phyloP scores from a whole-genome alignment of 805 yeast genomes.

The Candida sphagnicola region DNA sequence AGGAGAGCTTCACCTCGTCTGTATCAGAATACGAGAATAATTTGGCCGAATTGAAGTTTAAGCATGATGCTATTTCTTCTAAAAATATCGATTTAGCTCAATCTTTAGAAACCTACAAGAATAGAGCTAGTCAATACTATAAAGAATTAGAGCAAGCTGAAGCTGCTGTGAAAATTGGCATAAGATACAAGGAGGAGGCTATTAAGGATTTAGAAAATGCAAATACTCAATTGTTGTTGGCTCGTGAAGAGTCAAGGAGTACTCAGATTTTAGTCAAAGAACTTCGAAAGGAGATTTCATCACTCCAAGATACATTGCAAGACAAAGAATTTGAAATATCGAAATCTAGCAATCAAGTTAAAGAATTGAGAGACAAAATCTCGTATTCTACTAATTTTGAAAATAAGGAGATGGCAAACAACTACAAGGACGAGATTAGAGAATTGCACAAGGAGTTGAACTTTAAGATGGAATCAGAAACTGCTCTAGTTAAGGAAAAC shows the following conservation, averaged over 20 bases:
- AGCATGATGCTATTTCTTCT: constrained; percentile 51
- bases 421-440: constrained; percentile 49
- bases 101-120: constrained; percentile 58
- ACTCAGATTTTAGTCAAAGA: constrained; percentile 53
- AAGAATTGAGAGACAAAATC: constrained; percentile 53
- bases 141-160: constrained; percentile 77
- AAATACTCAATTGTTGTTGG: constrained; percentile 39
- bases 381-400: constrained; percentile 46
- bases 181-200: constrained; percentile 55
- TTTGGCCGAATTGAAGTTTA: constrained; percentile 49
- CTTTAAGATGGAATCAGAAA: constrained; percentile 58
- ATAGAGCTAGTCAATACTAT: constrained; percentile 70
- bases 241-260: constrained; percentile 49
- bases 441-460: constrained; percentile 51
- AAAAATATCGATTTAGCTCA: constrained; percentile 54
- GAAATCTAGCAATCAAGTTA: constrained; percentile 45
- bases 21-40: constrained; percentile 34
- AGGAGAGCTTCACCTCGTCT: constrained; percentile 38
- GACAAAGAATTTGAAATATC: constrained; percentile 54
- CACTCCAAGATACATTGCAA: constrained; percentile 52
- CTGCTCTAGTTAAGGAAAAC: constrained; percentile 58
- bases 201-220: constrained; percentile 46
- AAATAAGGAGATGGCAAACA: constrained; percentile 39
- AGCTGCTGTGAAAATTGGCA: constrained; percentile 59
- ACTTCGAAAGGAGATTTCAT: constrained; percentile 46